These are phyloP conservation scores for Tulasnella sp. DNA, from an alignment of 768 basidiomycete species.

Conservation along the genomic window DNA sequence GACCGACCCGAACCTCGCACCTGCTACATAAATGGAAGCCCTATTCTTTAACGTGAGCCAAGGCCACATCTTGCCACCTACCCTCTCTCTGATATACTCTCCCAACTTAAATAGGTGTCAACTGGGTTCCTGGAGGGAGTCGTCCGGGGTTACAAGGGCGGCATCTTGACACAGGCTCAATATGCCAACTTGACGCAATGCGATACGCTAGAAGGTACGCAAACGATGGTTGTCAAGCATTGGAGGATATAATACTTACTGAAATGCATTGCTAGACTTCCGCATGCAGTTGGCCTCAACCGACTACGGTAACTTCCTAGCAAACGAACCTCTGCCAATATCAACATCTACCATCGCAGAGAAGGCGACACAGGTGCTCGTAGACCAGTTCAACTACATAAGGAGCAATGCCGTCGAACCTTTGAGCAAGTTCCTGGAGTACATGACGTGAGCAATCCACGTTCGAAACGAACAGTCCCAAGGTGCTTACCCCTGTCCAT, in stretches of 20 bases:
- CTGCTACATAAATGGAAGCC: slow-evolving; percentile 58
- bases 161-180: slow-evolving; percentile 77
- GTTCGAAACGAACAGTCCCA: not conserved
- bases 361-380: slow-evolving; percentile 88
- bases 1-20: not conserved
- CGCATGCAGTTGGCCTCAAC: slow-evolving; percentile 91
- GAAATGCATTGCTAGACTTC: slow-evolving; percentile 50
- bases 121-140: slow-evolving; percentile 72
- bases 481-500: not conserved
- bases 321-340: slow-evolving; percentile 89
- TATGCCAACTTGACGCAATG: slow-evolving; percentile 94
- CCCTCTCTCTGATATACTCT: slow-evolving; percentile 24
- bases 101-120: slow-evolving; percentile 42
- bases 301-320: slow-evolving; percentile 96
- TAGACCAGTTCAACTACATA: slow-evolving; percentile 95
- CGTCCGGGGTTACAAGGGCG: slow-evolving; percentile 86
- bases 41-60: slow-evolving; percentile 73
- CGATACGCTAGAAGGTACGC: slow-evolving; percentile 86
- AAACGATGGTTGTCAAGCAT: not conserved
- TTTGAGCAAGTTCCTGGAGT: slow-evolving; percentile 86
- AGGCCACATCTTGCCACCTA: not conserved
- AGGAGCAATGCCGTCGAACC: slow-evolving; percentile 86
- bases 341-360: slow-evolving; percentile 94
- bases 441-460: slow-evolving; percentile 68
- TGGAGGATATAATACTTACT: not conserved